These are phyloP conservation scores for Pythium angustatum DNA, from an alignment of 352 stramenopile genomes.

Conservation along the genomic window DNA sequence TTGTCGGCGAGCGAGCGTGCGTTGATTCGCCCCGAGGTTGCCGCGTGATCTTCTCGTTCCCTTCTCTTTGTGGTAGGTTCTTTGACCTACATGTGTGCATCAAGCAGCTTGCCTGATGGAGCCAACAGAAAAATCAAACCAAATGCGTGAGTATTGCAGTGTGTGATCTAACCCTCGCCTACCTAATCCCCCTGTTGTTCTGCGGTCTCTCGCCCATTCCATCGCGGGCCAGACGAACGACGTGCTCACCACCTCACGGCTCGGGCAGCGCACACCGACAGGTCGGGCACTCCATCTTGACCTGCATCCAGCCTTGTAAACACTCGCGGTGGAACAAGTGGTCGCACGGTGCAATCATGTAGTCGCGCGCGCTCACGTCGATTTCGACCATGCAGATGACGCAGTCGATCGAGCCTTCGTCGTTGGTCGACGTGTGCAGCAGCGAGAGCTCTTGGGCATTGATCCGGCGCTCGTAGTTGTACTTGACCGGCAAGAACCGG, in stretches of 20 bases:
- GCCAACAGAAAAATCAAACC: background rate
- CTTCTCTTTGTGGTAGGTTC: background rate
- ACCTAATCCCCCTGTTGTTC: too few species aligned
- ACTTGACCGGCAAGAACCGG: conserved; percentile 95
- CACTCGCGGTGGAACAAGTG: conserved; percentile 96
- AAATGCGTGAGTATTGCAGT: conserved; percentile 16
- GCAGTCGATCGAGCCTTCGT: conserved; percentile 77
- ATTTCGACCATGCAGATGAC: conserved; percentile 89
- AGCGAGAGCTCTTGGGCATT: conserved; percentile 66
- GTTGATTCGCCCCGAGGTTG: conserved; percentile 1
- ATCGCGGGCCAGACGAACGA: too few species aligned
- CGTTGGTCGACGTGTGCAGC: conserved; percentile 50
- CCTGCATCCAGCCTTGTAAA: conserved; percentile 96
- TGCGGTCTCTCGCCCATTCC: too few species aligned
- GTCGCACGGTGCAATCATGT: conserved; percentile 97
- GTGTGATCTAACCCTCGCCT: background rate
- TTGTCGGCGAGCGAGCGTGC: conserved; percentile 11
- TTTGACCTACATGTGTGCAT: background rate
- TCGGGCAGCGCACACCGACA: conserved; percentile 91
- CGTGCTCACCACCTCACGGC: conserved; percentile 35
- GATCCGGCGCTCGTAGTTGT: conserved; percentile 94
- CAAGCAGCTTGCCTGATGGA: background rate
- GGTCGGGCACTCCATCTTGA: conserved; percentile 97
- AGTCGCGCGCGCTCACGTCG: conserved; percentile 79
- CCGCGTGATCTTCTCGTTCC: background rate